Evolutionary conservation across 768 basidiomycete genomes (phyloP).

Genomic region (Agaricus bisporus): DNA sequence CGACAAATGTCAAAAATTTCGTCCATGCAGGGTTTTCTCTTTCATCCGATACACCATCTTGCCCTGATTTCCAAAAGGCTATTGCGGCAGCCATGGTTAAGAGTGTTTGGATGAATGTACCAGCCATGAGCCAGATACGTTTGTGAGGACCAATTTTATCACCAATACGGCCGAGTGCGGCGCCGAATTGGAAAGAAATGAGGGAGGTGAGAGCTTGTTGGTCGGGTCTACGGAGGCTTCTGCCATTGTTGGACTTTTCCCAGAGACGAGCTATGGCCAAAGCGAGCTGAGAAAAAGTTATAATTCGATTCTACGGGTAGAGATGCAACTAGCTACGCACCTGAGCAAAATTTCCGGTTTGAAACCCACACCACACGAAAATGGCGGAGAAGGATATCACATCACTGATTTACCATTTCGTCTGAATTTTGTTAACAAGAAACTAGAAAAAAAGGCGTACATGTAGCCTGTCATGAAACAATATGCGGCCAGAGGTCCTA

Average conservation of each 20-base stretch:
- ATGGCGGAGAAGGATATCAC: constrained; percentile 71
- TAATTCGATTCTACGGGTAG: too few species aligned
- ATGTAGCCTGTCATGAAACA: constrained; percentile 78
- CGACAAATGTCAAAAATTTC: constrained; percentile 57
- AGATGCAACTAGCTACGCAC: constrained; percentile 23
- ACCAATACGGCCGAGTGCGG: constrained; percentile 80
- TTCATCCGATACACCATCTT: constrained; percentile 43
- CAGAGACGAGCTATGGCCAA: constrained; percentile 83
- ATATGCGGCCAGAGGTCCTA: constrained; percentile 51
- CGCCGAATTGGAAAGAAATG: constrained; percentile 68
- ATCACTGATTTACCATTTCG: constrained; percentile 37
- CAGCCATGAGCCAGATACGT: constrained; percentile 66
- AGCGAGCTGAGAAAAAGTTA: constrained; percentile 43
- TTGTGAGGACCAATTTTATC: constrained; percentile 71
- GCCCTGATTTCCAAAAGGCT: constrained; percentile 62
- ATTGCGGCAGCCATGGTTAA: constrained; percentile 72
- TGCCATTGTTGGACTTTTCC: constrained; percentile 42
- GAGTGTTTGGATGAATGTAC: constrained; percentile 69
- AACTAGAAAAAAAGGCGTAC: constrained; percentile 24
- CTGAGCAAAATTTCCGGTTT: constrained; percentile 74
- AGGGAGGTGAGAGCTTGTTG: constrained; percentile 81
- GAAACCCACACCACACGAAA: constrained; percentile 84
- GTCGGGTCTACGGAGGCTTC: constrained; percentile 71
- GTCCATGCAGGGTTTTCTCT: constrained; percentile 70
- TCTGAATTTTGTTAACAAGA: background rate